Evolutionary conservation across 345 rosid species (phyloP).

Genomic region (Kernera saxatilis): DNA sequence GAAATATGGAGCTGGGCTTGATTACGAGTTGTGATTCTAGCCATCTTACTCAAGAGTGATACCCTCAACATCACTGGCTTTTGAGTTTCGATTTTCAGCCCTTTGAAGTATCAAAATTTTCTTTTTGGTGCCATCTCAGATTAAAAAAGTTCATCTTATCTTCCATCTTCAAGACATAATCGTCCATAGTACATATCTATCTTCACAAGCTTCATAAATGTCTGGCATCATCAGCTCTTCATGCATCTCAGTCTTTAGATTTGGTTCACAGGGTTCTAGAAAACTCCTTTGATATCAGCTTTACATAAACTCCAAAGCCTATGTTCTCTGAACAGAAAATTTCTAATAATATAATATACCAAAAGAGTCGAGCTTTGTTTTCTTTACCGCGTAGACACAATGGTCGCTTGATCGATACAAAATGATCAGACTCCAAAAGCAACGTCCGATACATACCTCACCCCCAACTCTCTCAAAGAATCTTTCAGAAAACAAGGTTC

Average conservation of each 20-base stretch:
- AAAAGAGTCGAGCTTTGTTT: not conserved
- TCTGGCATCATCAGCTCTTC: not conserved
- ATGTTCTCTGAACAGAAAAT: not conserved
- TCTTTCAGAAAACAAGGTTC: not conserved
- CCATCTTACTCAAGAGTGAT: not conserved
- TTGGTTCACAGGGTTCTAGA: constrained; percentile 44
- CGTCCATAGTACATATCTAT: not conserved
- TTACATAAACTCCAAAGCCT: not conserved
- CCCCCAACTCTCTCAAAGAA: not conserved
- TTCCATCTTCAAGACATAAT: not conserved
- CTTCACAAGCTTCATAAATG: not conserved
- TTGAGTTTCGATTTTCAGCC: not conserved
- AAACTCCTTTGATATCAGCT: constrained; percentile 46
- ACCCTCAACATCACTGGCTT: not conserved
- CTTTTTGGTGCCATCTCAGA: not conserved
- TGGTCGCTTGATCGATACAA: not conserved
- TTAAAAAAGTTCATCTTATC: not conserved
- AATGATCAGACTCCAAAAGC: not conserved
- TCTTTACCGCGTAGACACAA: not conserved
- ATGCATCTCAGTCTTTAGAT: not conserved
- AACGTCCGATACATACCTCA: not conserved
- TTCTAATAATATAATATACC: not conserved
- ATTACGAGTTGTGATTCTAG: constrained; percentile 56
- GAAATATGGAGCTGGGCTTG: constrained; percentile 83
- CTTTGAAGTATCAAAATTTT: not conserved